Base-by-base conservation (phyloP, 495 filamentous ascomycete species). In the Aspergillus wentii region DNA sequence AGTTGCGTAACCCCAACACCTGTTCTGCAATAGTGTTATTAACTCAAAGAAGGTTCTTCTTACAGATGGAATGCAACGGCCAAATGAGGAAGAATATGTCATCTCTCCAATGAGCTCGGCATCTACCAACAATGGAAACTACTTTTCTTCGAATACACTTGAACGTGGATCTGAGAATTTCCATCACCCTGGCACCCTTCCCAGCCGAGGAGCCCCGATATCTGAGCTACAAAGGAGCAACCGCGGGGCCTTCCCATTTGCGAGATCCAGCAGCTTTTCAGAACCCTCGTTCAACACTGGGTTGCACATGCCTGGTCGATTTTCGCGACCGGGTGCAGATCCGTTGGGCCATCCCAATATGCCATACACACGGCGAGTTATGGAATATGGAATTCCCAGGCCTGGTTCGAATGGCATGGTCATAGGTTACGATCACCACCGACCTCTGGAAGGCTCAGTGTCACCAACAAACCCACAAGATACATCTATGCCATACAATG, bases 41-140 rank as follows among this genome's bases (percentile, higher is more conserved):
- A 33, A 48, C 28, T 1, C 41, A 15, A 36, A 47, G 22, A 49
- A 66, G 43, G 52, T 59, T 13, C 41, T 72, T 19, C 62, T 64
- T 17, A 61, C 66, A 6, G 66, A 66, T 35, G 56, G 51, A 18
- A 40, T 61, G 32, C 56, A 51, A 26, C 61, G 65, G 31, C 44
- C 59, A 20, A 57, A 51, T 35, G 66, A 68, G 10, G 68, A 70
- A 17, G 66, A 70, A 1, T 69, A 69, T 38, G 49, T 66, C 9
- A 57, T 66, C 28, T 72, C 68, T 11, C 68, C 68, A 9, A 46
- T 68, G 21, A 69, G 64, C 34, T 61, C 64, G n/a, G 53, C 62
- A 3, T 67, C 68, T 2, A 61, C 64, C 17, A n/a, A n/a, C n/a
- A 57, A 50, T 35, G 64, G 65, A 30, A 61, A 61, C n/a, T 64